Percentiles rank a stretch among this genome's conserved stretches.
phyloP scores from a whole-genome alignment of 2,329 filamentous ascomycete genomes.

The Magnaporthiopsis rhizophila region DNA sequence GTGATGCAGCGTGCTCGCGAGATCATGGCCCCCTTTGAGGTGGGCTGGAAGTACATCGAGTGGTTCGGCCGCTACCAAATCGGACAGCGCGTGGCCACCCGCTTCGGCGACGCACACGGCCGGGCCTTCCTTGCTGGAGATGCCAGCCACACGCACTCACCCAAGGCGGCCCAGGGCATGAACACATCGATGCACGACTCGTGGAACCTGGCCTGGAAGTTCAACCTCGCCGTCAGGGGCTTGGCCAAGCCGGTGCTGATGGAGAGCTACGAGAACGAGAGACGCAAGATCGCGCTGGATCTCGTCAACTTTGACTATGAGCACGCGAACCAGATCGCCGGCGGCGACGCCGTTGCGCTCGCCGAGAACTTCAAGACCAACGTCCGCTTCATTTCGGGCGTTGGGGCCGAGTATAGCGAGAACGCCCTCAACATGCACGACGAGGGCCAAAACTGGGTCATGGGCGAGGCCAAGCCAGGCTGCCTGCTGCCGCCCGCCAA shows the following conservation, averaged over 20 bases:
- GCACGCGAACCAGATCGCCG: slow-evolving; percentile 36
- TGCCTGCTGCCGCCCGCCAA: slow-evolving; percentile 57
- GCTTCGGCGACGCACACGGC: slow-evolving; percentile 54
- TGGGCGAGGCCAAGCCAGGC: slow-evolving; percentile 44
- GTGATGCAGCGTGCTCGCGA: slow-evolving; percentile 45
- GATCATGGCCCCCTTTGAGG: slow-evolving; percentile 49
- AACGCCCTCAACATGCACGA: slow-evolving; percentile 41
- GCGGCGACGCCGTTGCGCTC: slow-evolving; percentile 49
- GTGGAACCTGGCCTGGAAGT: slow-evolving; percentile 54
- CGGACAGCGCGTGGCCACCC: slow-evolving; percentile 61
- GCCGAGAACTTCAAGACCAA: slow-evolving; percentile 59
- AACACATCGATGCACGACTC: slow-evolving; percentile 55
- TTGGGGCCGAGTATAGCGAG: slow-evolving; percentile 50
- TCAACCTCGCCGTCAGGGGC: slow-evolving; percentile 46
- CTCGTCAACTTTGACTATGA: slow-evolving; percentile 50
- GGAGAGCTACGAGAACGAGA: slow-evolving; percentile 51
- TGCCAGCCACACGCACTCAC: slow-evolving; percentile 54
- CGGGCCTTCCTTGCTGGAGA: slow-evolving; percentile 57
- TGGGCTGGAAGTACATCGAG: slow-evolving; percentile 52
- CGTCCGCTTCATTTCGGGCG: slow-evolving; percentile 59
- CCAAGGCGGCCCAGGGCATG: slow-evolving; percentile 59
- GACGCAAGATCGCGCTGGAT: slow-evolving; percentile 52
- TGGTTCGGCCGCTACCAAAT: slow-evolving; percentile 71
- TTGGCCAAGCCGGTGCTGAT: slow-evolving; percentile 47
- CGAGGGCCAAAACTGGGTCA: slow-evolving; percentile 28